Base-by-base conservation (phyloP, 2,329 filamentous ascomycete genomes). In the Tympanopsis confertula region DNA sequence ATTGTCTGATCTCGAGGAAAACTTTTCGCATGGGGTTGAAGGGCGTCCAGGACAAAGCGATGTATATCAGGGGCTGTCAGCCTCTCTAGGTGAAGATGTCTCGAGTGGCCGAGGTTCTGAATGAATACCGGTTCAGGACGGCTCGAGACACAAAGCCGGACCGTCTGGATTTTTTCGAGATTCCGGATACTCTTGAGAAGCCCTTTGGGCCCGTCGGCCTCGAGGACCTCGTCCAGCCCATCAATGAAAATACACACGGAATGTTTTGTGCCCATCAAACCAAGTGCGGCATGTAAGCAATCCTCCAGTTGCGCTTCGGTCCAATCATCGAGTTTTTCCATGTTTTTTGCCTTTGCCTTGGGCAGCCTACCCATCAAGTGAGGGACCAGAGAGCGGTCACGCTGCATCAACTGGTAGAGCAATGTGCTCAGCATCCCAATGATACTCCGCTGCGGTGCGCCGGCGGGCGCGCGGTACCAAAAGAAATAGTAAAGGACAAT, bases 191-290 rank as follows among this genome's bases (percentile, higher is more conserved):
- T 26, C 13, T 38, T 14, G 19, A 41, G 13, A 19, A 39, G 4
- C 12, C 15, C 12, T 5, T 18, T 14, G 35, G 38, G 24, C 19
- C 42, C 38, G n/a, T 41, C 28, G 15, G 26, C 26, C 14, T 37
- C n/a, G n/a, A n/a, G 26, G 28, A 41, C 26, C 33, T 47, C 42
- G 35, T 47, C 42, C 14, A 45, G 42, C 18, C 42, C 42, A 13
- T 47, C 39, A 7, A 43, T 36, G 26, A 44, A 39, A n/a, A n/a
- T n/a, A n/a, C n/a, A n/a, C 19, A 45, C 13, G 14, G 41, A 44
- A 20, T 38, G 38, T 17, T 38, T 36, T 13, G 30, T 24, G 7
- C 13, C 14, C 14, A 17, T 35, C 5, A 28, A 12, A 19, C 14
- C 20, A 4, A 44, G 35, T 29, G 22, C 36, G 10, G 29, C 14